phyloP scores from a whole-genome alignment of 257 asterid genomes.

The Solanum peruvianum region DNA sequence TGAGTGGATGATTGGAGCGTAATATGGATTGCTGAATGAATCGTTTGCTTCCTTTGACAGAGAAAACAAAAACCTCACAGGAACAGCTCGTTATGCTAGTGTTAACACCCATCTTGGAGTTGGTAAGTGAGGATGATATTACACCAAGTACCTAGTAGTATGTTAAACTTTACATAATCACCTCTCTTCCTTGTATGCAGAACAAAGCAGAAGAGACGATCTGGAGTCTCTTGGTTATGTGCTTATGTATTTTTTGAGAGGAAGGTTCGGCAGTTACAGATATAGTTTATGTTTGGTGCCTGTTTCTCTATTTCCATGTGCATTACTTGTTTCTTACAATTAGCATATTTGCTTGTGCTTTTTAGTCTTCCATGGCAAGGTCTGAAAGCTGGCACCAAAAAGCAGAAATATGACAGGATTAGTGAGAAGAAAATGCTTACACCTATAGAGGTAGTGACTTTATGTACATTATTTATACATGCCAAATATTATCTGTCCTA shows the following conservation, averaged over 20 bases:
- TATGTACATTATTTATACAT: neutral
- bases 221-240: slow-evolving; percentile 92
- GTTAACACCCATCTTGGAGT: slow-evolving; percentile 97
- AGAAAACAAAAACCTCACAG: slow-evolving; percentile 95
- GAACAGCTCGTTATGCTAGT: slow-evolving; percentile 97
- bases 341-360: neutral
- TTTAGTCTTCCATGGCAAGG: slow-evolving; percentile 97
- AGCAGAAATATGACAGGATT: slow-evolving; percentile 93
- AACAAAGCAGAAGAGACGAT: slow-evolving; percentile 98
- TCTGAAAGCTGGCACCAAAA: slow-evolving; percentile 89
- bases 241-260: slow-evolving; percentile 90
- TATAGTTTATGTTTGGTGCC: neutral
- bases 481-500: neutral
- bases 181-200: slow-evolving; percentile 27
- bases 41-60: slow-evolving; percentile 25
- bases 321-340: neutral
- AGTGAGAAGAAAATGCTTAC: slow-evolving; percentile 98
- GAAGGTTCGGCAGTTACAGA: slow-evolving; percentile 45
- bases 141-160: neutral
- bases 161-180: neutral
- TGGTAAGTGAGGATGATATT: slow-evolving; percentile 40
- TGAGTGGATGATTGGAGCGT: neutral
- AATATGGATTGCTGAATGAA: neutral
- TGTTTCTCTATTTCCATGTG: neutral
- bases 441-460: slow-evolving; percentile 61